Evolutionary conservation across 2,329 filamentous ascomycete genomes (phyloP), one percentile per base, ranked within the genome.

Genomic region (Hypoxylon sp.): DNA sequence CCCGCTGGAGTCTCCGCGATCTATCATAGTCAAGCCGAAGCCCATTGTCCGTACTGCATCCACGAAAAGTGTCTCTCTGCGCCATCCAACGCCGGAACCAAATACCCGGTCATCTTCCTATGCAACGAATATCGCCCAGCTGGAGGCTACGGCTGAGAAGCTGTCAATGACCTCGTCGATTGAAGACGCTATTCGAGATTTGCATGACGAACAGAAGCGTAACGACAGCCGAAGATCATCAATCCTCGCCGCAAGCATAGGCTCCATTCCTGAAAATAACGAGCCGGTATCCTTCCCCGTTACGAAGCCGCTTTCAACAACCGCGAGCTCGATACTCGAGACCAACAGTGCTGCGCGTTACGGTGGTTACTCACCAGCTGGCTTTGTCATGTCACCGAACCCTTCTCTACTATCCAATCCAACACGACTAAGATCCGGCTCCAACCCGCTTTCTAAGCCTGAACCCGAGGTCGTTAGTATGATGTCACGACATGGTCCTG

Each of bases 81-180:
- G 82, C 69, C 89, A 91, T 75, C 89, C 89, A 31, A 84, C 85
- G 1, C 89, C 90, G 58, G 89, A 92, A 75, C 80, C 88, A 53
- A 87, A 87, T 76, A 84, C 85, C 55, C 84, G 89, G 62, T 87
- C 89, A 64, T 88, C 87, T 27, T 88, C 88, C 32, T 89, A 88
- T 76, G 81, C 86, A 17, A 86, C 85, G 76, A 93, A 91, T 81
- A 89, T 94, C 69, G 89, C 90, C 71, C 88, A 90, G 54, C 87
- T 94, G 69, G 92, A 95, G 79, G 89, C 91, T 71, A 91, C 89
- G 10, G 92, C 92, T 53, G 92, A 94, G 79, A 87, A 89, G 71
- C 84, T 94, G 78, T 92, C 91, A 73, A 87, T 88, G 82, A 90
- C 89, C 62, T 92, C 90, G 69, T 93, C 92, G 68, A 92, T 94